These are phyloP conservation scores for Penicillium cinerascens DNA, from an alignment of 495 filamentous ascomycete species.

Conservation along the genomic window DNA sequence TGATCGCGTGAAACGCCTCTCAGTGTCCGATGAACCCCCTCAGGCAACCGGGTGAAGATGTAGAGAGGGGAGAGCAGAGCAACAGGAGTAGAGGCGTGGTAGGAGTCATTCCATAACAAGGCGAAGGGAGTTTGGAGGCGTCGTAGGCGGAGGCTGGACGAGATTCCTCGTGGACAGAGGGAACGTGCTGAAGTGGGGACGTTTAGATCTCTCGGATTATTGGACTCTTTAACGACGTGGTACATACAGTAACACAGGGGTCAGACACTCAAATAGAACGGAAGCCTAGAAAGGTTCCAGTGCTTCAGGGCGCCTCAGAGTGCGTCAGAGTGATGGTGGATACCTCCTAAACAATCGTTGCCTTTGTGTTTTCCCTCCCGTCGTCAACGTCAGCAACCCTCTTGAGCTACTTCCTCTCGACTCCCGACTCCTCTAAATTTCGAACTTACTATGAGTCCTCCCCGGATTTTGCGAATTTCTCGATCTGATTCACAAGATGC, in stretches of 20 bases:
- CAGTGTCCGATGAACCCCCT: not conserved
- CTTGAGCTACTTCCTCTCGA: not conserved
- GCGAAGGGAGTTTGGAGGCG: conserved; percentile 2
- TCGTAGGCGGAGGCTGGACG: conserved; percentile 25
- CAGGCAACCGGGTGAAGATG: not conserved
- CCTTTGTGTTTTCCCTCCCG: too few relatives aligned
- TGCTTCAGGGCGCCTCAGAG: too few relatives aligned
- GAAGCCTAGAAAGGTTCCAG: not conserved
- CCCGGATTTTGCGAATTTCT: conserved; percentile 51
- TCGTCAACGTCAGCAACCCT: not conserved
- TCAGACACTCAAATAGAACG: not conserved
- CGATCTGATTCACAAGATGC: conserved; percentile 49
- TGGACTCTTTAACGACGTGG: not conserved
- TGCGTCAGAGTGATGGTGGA: too few relatives aligned
- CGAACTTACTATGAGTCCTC: conserved; percentile 1
- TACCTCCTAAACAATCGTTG: too few relatives aligned
- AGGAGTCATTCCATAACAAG: not conserved
- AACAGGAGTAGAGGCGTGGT: not conserved
- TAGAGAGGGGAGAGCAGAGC: not conserved
- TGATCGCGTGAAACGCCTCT: not conserved
- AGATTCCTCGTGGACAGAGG: conserved; percentile 24
- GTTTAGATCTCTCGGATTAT: not conserved
- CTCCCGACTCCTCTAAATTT: not conserved
- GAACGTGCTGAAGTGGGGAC: conserved; percentile 15
- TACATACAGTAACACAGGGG: not conserved